Evolutionary conservation across 495 filamentous ascomycete species (phyloP).

Genomic region (Glonium stellatum): DNA sequence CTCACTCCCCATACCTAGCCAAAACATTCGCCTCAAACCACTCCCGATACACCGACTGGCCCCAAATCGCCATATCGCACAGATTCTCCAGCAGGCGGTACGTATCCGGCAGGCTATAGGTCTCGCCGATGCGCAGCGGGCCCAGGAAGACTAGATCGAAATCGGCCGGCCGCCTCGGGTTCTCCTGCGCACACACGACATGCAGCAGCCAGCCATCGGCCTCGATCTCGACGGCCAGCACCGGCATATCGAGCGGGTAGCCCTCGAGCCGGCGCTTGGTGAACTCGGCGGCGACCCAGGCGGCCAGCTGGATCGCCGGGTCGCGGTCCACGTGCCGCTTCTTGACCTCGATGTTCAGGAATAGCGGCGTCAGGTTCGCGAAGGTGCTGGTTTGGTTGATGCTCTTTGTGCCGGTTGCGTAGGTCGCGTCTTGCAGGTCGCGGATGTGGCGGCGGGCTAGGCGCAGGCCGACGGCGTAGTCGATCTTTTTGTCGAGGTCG

Average conservation of each 20-base stretch:
- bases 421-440: too few relatives aligned
- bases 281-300: slow-evolving; percentile 13
- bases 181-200: slow-evolving; percentile 1
- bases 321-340: background rate
- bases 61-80: background rate
- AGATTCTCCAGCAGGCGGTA: background rate
- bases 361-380: slow-evolving; percentile 5
- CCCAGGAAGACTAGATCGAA: background rate
- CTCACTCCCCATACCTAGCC: too few relatives aligned
- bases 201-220: slow-evolving; percentile 4
- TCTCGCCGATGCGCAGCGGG: background rate
- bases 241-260: slow-evolving; percentile 7
- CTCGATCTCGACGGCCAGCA: slow-evolving; percentile 12
- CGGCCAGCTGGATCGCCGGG: slow-evolving; percentile 6
- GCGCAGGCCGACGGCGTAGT: slow-evolving; percentile 14
- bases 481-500: slow-evolving; percentile 14
- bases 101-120: background rate
- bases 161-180: background rate
- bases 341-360: slow-evolving; percentile 17
- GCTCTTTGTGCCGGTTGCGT: background rate
- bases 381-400: slow-evolving; percentile 9
- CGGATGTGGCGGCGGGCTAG: too few relatives aligned
- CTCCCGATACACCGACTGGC: background rate
- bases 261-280: slow-evolving; percentile 7
- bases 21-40: background rate